Base-by-base conservation (phyloP, 2,329 filamentous ascomycete species). In the Fusarium armeniacum region DNA sequence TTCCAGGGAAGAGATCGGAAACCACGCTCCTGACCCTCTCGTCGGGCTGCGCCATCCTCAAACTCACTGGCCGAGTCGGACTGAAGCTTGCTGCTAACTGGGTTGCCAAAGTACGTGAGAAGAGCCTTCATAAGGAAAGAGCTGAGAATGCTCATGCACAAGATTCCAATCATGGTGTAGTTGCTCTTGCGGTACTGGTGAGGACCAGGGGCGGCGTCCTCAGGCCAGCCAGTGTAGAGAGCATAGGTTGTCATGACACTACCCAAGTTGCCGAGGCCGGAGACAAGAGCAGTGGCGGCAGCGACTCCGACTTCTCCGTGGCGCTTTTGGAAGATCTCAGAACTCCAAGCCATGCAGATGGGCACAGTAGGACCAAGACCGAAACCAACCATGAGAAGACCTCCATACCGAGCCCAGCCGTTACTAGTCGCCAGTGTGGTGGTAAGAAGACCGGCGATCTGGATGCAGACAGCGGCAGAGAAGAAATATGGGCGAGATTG, bases 301-400 rank as follows among this genome's bases (percentile, higher is more conserved):
- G 94, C 94, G 9, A 97, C 93, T 58, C 94, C 94, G 24, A 97
- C 93, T 79, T 97, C 94, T 47, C 94, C 93, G 76, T 97, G 94
- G 15, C 94, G 91, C 33, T 87, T 87, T 81, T 97, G 93, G 83
- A 97, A 97, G 76, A 97, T 91, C 80, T 97, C 92, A 67, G 90
- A 93, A 33, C 92, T 93, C 94, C 94, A 97, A 36, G 93, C 91
- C 94, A 97, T 97, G 78, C 92, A 95, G 75, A 95, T 95, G 13
- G 94, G 94, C 1, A 97, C 93, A 0, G 94, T 97, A 5, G 94
- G 94, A 2, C 94, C 94, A 3, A 97, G 89, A 0, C 94, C 94
- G 75, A 97, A 97, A 6, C 94, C 94, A 36, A 97, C 91, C 81
- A 97, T 90, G 52, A 97, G 83, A n/a, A 97, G 87, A 6, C 94